Evolutionary conservation across 768 basidiomycete genomes (phyloP), one percentile per base, ranked within the genome.

Genomic region (Lactifluus hygrophoroides): DNA sequence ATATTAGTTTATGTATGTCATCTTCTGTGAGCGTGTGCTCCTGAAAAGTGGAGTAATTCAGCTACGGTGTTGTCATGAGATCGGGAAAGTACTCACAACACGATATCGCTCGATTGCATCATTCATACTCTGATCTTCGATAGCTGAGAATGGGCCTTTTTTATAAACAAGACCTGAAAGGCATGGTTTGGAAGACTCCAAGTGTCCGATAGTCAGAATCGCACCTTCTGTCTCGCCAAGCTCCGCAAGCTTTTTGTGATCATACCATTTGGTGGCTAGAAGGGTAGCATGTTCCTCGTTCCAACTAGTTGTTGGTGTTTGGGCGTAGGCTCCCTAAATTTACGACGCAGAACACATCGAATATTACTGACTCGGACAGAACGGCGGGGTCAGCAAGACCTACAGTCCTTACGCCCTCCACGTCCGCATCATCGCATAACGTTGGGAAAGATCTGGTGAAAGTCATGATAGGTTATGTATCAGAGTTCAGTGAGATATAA

Each of bases 101-200:
- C 55, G 55, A 25, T 56, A 56, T 21, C 37, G 17, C 37, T 58
- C 50, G 27, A 51, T 51, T 13, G 50, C 35, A 19, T 25, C 49
- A 23, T 30, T 45, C 17, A 57, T 51, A n/a, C 27, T 46, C 10
- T 57, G 56, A 6, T 58, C 51, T 32, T 52, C 44, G 17, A 21
- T 58, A 32, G 10, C 3, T 0, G 51, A 58, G 7, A 58, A 58
- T 14, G 30, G 23, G 30, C 25, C 57, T 27, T 47, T 54, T 17
- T 56, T 56, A 46, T 48, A 53, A 25, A 58, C 45, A 40, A 56
- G 55, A 32, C 55, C 55, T 56, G 17, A 32, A 32, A 40, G 3
- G 7, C 10, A 21, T 40, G n/a, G 4, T 34, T 17, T 19, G 30
- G 30, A 27, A 32, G 5, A 35, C 17, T 7, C 35, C 23, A 9